Percentiles rank a stretch among this genome's conserved stretches.
Conservation (phyloP, 2,329 filamentous ascomycete genomes). For the Cercospora berteroae region DNA sequence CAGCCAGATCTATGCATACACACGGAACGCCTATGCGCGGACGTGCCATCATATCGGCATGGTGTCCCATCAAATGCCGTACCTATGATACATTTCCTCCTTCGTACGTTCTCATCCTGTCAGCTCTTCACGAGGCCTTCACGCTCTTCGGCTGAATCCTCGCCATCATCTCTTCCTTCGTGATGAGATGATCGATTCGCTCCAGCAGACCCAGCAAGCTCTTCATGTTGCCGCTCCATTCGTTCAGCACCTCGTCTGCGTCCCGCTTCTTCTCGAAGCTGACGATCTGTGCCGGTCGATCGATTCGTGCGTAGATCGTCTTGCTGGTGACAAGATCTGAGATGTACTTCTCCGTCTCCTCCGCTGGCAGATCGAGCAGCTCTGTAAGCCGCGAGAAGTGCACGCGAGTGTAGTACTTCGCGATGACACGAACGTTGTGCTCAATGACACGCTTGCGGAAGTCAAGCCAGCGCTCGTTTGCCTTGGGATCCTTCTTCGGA, state of each 20-base stretch:
- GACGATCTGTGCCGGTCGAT: slow-evolving; percentile 86
- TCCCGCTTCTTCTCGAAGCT: slow-evolving; percentile 93
- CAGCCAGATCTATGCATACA: background rate
- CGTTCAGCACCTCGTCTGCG: slow-evolving; percentile 93
- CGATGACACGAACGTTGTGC: slow-evolving; percentile 95
- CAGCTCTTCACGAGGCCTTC: slow-evolving; percentile 4
- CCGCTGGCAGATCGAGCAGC: slow-evolving; percentile 85
- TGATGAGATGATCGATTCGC: slow-evolving; percentile 95
- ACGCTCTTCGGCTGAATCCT: slow-evolving; percentile 68
- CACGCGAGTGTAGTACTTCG: slow-evolving; percentile 98
- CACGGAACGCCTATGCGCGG: background rate
- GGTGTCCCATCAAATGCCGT: background rate
- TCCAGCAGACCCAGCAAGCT: slow-evolving; percentile 79
- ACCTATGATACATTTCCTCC: slow-evolving; percentile 1
- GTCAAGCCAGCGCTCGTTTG: slow-evolving; percentile 85
- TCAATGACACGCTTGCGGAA: slow-evolving; percentile 97
- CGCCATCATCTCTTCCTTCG: slow-evolving; percentile 99
- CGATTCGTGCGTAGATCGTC: slow-evolving; percentile 97
- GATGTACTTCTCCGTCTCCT: slow-evolving; percentile 99
- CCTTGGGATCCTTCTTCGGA: slow-evolving; percentile 65
- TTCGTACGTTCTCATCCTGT: background rate
- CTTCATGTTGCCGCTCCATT: slow-evolving; percentile 99
- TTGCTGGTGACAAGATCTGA: slow-evolving; percentile 95
- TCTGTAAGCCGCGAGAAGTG: slow-evolving; percentile 86
- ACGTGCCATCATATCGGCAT: background rate